phyloP scores from a whole-genome alignment of 176 grass and related monocot genomes.

The Alopecurus myosuroides region DNA sequence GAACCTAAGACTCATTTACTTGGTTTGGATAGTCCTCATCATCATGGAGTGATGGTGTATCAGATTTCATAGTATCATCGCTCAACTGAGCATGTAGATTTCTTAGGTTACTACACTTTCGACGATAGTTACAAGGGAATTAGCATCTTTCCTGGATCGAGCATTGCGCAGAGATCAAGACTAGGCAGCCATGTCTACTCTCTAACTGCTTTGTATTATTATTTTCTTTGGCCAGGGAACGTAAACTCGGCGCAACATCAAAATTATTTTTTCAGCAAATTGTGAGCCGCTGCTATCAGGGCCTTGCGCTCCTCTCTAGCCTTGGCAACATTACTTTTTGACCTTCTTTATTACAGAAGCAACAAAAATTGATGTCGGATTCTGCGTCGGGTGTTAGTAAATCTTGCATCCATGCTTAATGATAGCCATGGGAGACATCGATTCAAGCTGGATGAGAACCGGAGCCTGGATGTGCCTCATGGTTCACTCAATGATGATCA shows the following conservation, averaged over 20 bases:
- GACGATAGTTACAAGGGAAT: not conserved
- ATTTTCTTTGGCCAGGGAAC: fast-evolving
- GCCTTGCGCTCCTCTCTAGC: not conserved
- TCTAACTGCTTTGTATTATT: not conserved
- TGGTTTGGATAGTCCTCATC: not conserved
- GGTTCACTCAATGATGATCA: not conserved
- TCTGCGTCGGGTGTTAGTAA: not conserved
- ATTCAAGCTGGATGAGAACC: not conserved
- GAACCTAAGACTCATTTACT: not conserved
- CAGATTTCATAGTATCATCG: too few species aligned
- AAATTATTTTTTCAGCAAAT: not conserved
- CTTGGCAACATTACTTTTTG: not conserved
- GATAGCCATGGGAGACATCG: not conserved
- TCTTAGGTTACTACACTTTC: not conserved
- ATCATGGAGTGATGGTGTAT: too few species aligned
- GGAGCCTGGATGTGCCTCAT: not conserved
- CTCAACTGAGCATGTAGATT: not conserved
- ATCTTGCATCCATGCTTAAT: not conserved
- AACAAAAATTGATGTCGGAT: fast-evolving
- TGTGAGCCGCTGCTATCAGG: not conserved
- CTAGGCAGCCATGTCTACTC: not conserved
- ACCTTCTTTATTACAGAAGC: not conserved
- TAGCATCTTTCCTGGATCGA: not conserved
- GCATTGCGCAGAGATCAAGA: not conserved
- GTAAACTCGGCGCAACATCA: too few species aligned